Evolutionary conservation across 345 rosid genomes (phyloP).

Genomic region (Populus nigra): DNA sequence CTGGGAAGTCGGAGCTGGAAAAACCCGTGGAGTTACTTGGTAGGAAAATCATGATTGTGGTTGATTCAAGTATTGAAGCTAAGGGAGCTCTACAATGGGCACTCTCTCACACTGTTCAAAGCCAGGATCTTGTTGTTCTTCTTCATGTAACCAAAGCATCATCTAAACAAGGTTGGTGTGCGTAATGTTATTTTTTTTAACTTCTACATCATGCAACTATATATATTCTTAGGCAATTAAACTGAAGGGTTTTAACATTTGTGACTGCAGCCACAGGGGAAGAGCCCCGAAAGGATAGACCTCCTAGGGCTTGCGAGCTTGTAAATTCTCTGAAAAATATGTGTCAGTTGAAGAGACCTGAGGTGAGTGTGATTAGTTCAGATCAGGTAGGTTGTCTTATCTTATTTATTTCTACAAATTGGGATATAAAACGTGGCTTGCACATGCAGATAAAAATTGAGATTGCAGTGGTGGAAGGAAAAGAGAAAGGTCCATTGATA

Average conservation of each 20-base stretch:
- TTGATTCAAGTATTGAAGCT: slow-evolving; percentile 71
- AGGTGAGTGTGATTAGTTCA: slow-evolving; percentile 39
- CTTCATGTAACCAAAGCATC: slow-evolving; percentile 56
- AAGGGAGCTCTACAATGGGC: slow-evolving; percentile 90
- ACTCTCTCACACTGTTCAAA: slow-evolving; percentile 77
- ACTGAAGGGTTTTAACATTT: background rate
- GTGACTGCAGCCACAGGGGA: slow-evolving; percentile 31
- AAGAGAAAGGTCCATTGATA: slow-evolving; percentile 75
- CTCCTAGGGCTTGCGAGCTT: slow-evolving; percentile 49
- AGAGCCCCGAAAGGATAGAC: slow-evolving; percentile 39
- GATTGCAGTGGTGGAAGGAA: slow-evolving; percentile 60
- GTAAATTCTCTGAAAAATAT: slow-evolving; percentile 51
- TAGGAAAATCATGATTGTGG: slow-evolving; percentile 80
- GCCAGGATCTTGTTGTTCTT: slow-evolving; percentile 66
- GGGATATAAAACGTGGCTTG: background rate
- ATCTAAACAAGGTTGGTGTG: slow-evolving; percentile 45
- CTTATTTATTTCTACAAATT: background rate
- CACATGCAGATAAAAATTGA: slow-evolving; percentile 57
- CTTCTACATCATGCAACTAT: background rate
- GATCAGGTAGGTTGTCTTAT: background rate
- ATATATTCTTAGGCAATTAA: background rate
- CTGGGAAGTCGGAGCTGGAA: background rate
- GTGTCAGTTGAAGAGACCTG: slow-evolving; percentile 74
- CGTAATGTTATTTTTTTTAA: background rate
- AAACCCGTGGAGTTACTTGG: slow-evolving; percentile 32